Percentiles rank a stretch among this genome's conserved stretches.
Evolutionary conservation across 164 flowering plant species (phyloP).

Genomic region (Nelumbo lutea): DNA sequence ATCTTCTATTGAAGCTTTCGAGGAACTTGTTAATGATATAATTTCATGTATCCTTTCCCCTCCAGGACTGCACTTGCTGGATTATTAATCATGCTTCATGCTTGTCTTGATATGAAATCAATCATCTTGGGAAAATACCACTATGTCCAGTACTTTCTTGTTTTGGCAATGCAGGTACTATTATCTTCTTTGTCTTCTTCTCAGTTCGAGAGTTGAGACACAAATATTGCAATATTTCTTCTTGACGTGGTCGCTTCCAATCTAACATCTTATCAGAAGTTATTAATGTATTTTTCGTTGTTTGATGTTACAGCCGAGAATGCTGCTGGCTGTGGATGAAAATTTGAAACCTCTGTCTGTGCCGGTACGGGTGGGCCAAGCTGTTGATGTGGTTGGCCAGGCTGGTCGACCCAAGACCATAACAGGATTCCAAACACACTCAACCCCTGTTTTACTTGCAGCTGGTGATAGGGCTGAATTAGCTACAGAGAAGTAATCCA

Average conservation of each 20-base stretch:
- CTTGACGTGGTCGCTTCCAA: background rate
- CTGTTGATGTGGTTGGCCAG: slow-evolving; percentile 98
- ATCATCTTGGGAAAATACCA: slow-evolving; percentile 86
- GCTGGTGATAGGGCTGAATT: slow-evolving; percentile 97
- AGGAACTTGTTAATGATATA: background rate
- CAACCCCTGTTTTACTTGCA: slow-evolving; percentile 92
- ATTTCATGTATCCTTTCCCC: background rate
- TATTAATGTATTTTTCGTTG: background rate
- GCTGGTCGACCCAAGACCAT: slow-evolving; percentile 97
- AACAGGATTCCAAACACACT: slow-evolving; percentile 96
- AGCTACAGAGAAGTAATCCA: slow-evolving; percentile 79
- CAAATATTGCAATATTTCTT: background rate
- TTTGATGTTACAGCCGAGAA: slow-evolving; percentile 62
- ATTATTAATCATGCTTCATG: slow-evolving; percentile 60
- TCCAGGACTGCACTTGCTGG: slow-evolving; percentile 92
- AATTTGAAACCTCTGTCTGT: slow-evolving; percentile 80
- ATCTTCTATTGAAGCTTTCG: background rate
- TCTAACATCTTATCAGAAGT: background rate
- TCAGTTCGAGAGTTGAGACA: background rate
- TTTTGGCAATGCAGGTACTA: slow-evolving; percentile 87
- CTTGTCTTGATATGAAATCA: slow-evolving; percentile 91
- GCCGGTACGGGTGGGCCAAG: slow-evolving; percentile 97
- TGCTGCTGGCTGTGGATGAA: slow-evolving; percentile 92
- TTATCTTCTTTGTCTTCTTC: slow-evolving; percentile 2
- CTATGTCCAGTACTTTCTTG: slow-evolving; percentile 84